These are phyloP conservation scores for Sanghuangporus baumii DNA, from an alignment of 1,284 basidiomycete species.

Conservation along the genomic window DNA sequence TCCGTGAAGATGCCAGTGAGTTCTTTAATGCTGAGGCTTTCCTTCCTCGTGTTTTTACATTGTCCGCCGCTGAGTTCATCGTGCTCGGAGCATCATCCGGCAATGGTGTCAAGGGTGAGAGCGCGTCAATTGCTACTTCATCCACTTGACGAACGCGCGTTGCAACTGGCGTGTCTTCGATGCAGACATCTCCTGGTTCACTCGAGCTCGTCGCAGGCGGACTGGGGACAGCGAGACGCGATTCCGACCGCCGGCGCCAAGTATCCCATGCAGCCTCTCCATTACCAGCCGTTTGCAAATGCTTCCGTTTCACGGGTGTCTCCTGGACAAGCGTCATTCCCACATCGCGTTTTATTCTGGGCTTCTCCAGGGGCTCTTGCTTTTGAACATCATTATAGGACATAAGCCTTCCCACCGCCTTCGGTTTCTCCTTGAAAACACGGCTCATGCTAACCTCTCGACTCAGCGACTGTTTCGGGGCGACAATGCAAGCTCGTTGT, in stretches of 20 bases:
- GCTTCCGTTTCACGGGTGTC: neutral
- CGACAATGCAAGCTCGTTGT: slow-evolving; percentile 33
- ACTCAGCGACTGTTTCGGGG: slow-evolving; percentile 42
- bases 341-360: neutral
- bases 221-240: neutral
- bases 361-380: neutral
- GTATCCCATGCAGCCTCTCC: neutral
- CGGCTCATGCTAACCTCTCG: slow-evolving; percentile 72
- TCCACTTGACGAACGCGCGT: neutral
- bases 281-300: neutral
- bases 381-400: neutral
- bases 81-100: neutral
- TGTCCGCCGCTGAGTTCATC: neutral
- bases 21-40: neutral
- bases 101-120: slow-evolving; percentile 3
- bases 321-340: slow-evolving; percentile 6
- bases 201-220: slow-evolving; percentile 1
- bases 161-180: slow-evolving; percentile 8
- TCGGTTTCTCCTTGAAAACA: slow-evolving; percentile 43
- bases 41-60: neutral
- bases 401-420: neutral
- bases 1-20: neutral
- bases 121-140: neutral
- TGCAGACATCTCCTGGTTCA: neutral
- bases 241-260: neutral